phyloP scores from a whole-genome alignment of 2,329 filamentous ascomycete species.

The Alternaria metachromatica region DNA sequence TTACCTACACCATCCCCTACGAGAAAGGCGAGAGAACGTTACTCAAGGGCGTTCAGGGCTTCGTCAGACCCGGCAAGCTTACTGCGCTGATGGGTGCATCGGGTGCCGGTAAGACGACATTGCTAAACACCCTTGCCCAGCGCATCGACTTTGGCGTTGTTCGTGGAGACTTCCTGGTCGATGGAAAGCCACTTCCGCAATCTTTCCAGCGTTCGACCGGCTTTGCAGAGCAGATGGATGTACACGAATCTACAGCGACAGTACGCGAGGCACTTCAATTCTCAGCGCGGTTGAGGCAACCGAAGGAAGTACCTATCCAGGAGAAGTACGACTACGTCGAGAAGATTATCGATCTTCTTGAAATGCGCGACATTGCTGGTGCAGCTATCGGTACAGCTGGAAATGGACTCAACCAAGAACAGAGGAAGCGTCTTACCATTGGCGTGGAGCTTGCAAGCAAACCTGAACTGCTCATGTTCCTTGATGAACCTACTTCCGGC shows the following conservation, averaged over 20 bases:
- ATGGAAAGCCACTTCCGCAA: conserved; percentile 57
- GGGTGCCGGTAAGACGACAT: conserved; percentile 54
- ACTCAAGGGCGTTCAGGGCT: conserved; percentile 72
- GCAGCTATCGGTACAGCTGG: conserved; percentile 67
- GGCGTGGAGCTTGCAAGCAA: conserved; percentile 67
- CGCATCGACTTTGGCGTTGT: conserved; percentile 55
- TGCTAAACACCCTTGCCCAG: conserved; percentile 49
- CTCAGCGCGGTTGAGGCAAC: conserved; percentile 68
- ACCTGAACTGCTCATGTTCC: conserved; percentile 75
- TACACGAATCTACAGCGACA: conserved; percentile 67
- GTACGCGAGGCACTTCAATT: conserved; percentile 70
- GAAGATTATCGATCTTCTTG: conserved; percentile 67
- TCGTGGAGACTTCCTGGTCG: conserved; percentile 54
- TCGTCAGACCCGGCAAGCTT: conserved; percentile 89
- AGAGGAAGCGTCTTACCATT: conserved; percentile 71
- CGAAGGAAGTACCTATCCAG: conserved; percentile 61
- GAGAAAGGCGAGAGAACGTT: conserved; percentile 55
- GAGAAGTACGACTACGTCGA: conserved; percentile 72
- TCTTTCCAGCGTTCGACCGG: conserved; percentile 82
- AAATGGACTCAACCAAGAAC: conserved; percentile 62
- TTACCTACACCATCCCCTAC: conserved; percentile 75
- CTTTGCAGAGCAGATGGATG: conserved; percentile 72
- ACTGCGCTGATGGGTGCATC: conserved; percentile 79
- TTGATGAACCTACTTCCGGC: conserved; percentile 80
- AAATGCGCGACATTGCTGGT: conserved; percentile 70